Base-by-base conservation (phyloP, 768 basidiomycete genomes). In the Suillus americanus region DNA sequence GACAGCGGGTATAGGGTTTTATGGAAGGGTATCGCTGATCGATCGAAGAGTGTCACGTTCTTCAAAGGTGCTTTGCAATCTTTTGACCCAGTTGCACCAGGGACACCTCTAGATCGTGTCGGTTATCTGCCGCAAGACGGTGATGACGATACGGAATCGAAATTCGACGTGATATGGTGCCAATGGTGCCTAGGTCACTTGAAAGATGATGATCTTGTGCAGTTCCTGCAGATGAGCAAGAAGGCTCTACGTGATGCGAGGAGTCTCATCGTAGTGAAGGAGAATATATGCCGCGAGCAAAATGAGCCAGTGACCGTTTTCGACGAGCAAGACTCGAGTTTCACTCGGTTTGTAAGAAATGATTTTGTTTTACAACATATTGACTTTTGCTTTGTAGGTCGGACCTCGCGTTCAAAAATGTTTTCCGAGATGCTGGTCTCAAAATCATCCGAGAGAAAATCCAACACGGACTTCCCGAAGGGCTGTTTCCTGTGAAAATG, bases 121-220 rank as follows among this genome's bases (percentile, higher is more conserved):
- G 93, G 93, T 3, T 86, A 85, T 72, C 77, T 77, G n/a, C 80
- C 83, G 0, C 79, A 79, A 33, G 71, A 72, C 45, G 84, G 81
- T 46, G 83, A 83, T 28, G 86, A 84, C 60, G 85, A 85, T 40
- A 73, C 79, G n/a, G 75, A 81, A 23, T 78, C 81, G 51, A 85
- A 85, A 1, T 98, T 95, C 77, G 97, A 99, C 76, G 85, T 95
- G 61, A 85, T 97, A 64, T 95, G 94, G 96, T 94, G 93, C 71
- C 97, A 99, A 75, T 99, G 97, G 97, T 97, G 96, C 79, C 83
- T 98, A 18, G 92, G 94, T 2, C 92, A 96, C 79, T 82, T 97
- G 64, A 85, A 81, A 62, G 88, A 96, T 73, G 71, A 73, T 9
- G 92, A 97, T 73, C 84, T 98, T 28, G 83, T 94, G 33, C 75